A percentile compares a stretch with the other conserved stretches of the same genome.
phyloP scores from a whole-genome alignment of 805 yeast genomes.

The Saccharomycopsis microspora region DNA sequence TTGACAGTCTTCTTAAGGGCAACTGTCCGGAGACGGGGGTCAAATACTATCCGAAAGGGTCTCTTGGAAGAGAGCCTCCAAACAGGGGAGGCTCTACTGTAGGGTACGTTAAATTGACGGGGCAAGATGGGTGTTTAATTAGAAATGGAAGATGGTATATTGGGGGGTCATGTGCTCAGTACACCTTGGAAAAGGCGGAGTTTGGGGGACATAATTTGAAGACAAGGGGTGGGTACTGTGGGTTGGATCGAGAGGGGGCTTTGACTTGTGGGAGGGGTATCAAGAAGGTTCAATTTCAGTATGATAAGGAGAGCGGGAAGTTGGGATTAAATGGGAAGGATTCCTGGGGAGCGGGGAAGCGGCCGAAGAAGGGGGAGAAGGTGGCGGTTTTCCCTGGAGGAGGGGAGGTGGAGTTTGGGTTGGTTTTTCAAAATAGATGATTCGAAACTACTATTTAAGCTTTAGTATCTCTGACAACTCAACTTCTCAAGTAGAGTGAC shows the following conservation, averaged over 20 bases:
- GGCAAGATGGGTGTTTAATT: constrained; percentile 65
- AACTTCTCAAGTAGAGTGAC: not conserved
- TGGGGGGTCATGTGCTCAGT: constrained; percentile 78
- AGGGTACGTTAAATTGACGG: constrained; percentile 41
- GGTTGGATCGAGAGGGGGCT: constrained; percentile 26
- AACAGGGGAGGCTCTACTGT: constrained; percentile 23
- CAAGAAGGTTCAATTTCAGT: constrained; percentile 46
- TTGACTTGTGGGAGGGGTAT: constrained; percentile 24
- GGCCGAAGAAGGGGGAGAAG: constrained; percentile 35
- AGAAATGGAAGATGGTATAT: constrained; percentile 79
- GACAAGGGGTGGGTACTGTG: constrained; percentile 70
- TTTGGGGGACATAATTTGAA: constrained; percentile 65
- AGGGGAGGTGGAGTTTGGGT: constrained; percentile 26
- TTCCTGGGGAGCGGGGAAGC: constrained; percentile 44
- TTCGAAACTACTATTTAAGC: too few relatives aligned
- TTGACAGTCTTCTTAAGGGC: constrained; percentile 27
- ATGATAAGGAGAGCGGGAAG: constrained; percentile 31
- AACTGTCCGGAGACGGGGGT: constrained; percentile 30
- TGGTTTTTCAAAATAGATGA: constrained; percentile 18
- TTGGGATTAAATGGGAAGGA: constrained; percentile 52
- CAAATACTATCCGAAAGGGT: constrained; percentile 59
- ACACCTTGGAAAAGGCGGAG: constrained; percentile 40
- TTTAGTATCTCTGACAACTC: too few relatives aligned
- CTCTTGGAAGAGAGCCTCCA: constrained; percentile 16
- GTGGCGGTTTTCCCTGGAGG: constrained; percentile 36